phyloP scores from a whole-genome alignment of 2,329 filamentous ascomycete genomes.

The Bipolaris oryzae region DNA sequence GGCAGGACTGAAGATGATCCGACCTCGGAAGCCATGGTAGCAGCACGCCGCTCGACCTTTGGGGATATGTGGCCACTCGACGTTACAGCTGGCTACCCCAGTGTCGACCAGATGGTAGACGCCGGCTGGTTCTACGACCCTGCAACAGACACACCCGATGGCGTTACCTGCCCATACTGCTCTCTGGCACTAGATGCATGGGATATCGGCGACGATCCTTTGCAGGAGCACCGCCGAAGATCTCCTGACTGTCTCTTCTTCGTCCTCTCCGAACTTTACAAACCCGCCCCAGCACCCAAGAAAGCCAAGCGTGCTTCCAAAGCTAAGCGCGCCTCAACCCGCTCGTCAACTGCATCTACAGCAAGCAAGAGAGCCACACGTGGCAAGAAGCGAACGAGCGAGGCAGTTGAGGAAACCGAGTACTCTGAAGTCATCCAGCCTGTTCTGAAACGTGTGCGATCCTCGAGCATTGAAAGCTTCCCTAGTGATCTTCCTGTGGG shows the following conservation, averaged over 20 bases:
- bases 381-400: constrained; percentile 28
- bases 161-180: constrained; percentile 91
- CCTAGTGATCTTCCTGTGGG: constrained; percentile 26
- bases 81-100: constrained; percentile 32
- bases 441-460: constrained; percentile 24
- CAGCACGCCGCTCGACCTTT: constrained; percentile 84
- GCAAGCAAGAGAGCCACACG: constrained; percentile 23
- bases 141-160: constrained; percentile 80
- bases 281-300: constrained; percentile 28
- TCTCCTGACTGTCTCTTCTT: constrained; percentile 86
- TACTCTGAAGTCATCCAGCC: constrained; percentile 3
- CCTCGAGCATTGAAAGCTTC: constrained; percentile 31
- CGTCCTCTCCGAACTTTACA: constrained; percentile 64
- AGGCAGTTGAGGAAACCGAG: constrained; percentile 17
- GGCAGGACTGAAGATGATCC: constrained; percentile 75
- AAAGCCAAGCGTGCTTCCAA: constrained; percentile 38
- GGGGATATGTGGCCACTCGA: constrained; percentile 88
- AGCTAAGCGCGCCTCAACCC: constrained; percentile 35
- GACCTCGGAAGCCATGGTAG: constrained; percentile 69
- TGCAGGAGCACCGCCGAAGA: constrained; percentile 85
- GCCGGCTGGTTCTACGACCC: constrained; percentile 96
- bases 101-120: constrained; percentile 76
- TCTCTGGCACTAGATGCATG: constrained; percentile 88
- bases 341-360: constrained; percentile 23
- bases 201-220: constrained; percentile 90